Base-by-base conservation (phyloP, 768 basidiomycete species). In the Sporobolomyces phaffii region DNA sequence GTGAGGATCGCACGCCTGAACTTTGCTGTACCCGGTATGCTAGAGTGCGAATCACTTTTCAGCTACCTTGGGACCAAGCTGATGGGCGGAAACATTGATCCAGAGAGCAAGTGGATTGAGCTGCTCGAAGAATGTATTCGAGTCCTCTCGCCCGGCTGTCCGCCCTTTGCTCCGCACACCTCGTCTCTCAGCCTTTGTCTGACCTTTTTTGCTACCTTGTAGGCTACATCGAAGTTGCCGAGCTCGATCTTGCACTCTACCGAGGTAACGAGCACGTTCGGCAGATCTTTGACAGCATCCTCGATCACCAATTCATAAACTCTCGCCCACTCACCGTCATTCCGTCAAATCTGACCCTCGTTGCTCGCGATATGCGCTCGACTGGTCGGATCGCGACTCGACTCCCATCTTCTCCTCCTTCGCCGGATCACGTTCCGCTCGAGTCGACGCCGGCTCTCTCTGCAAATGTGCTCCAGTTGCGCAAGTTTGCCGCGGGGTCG, bases 161-260 rank as follows among this genome's bases (percentile, higher is more conserved):
- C n/a, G 58, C 22, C 31, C 20, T 59, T 15, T 48, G 17, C 58
- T 9, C 54, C 20, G n/a, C n/a, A n/a, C n/a, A n/a, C n/a, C n/a
- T n/a, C n/a, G n/a, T n/a, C n/a, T n/a, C n/a, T n/a, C n/a, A n/a
- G n/a, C n/a, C n/a, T n/a, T n/a, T n/a, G n/a, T n/a, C 57, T 45
- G 38, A 22, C 13, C 3, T n/a, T 36, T 15, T 13, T 2, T 36
- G 8, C 20, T 34, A 2, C 36, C 22, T 9, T 1, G 3, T 22
- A 64, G 63, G n/a, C n/a, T 33, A 47, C 26, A 13, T 67, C 60
- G 65, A 67, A 41, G 11, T 67, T 28, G 60, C 45, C 24, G 65
- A 67, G 20, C 9, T 34, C 4, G 65, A 67, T 24, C 49, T 50
- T 10, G 1, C 31, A 3, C 29, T 57, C 26, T 45, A 33, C 47